phyloP scores from a whole-genome alignment of 306 rosid species.

The Senna siamea region DNA sequence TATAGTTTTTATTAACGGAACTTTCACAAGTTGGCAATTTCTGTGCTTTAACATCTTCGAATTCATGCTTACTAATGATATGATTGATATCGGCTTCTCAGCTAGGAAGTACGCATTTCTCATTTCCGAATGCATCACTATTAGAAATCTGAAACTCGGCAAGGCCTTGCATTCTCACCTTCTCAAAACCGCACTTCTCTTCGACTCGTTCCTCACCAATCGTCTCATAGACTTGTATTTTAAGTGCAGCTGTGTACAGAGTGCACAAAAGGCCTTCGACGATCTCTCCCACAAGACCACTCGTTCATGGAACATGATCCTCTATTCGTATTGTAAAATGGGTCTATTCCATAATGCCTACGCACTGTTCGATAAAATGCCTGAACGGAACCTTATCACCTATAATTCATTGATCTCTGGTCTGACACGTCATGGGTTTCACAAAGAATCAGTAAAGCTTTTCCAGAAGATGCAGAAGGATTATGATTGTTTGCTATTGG shows the following conservation, averaged over 20 bases:
- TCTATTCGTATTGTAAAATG: conserved; percentile 22
- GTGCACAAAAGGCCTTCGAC: conserved; percentile 49
- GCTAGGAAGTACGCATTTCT: conserved; percentile 41
- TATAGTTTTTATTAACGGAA: not conserved
- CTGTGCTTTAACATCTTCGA: not conserved
- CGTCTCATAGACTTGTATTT: conserved; percentile 59
- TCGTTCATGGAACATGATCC: conserved; percentile 64
- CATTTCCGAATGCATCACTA: conserved; percentile 47
- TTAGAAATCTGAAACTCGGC: conserved; percentile 47
- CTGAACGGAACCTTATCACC: conserved; percentile 10
- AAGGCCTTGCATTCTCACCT: conserved; percentile 55
- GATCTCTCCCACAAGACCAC: conserved; percentile 53
- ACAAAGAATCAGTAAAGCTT: not conserved
- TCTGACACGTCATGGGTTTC: conserved; percentile 42
- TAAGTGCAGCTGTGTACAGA: conserved; percentile 50
- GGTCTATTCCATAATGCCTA: not conserved
- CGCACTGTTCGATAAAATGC: no score
- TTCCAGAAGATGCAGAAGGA: conserved; percentile 41
- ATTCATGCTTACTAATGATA: conserved; percentile 39
- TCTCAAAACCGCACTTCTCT: conserved; percentile 57
- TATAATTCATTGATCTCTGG: conserved; percentile 9
- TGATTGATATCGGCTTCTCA: conserved; percentile 6
- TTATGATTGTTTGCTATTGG: conserved; percentile 42
- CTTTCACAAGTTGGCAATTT: no score
- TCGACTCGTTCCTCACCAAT: conserved; percentile 48